A percentile compares a stretch with the other conserved stretches of the same genome.
Conservation (phyloP, 2,329 filamentous ascomycete species). For the Fusarium equiseti region DNA sequence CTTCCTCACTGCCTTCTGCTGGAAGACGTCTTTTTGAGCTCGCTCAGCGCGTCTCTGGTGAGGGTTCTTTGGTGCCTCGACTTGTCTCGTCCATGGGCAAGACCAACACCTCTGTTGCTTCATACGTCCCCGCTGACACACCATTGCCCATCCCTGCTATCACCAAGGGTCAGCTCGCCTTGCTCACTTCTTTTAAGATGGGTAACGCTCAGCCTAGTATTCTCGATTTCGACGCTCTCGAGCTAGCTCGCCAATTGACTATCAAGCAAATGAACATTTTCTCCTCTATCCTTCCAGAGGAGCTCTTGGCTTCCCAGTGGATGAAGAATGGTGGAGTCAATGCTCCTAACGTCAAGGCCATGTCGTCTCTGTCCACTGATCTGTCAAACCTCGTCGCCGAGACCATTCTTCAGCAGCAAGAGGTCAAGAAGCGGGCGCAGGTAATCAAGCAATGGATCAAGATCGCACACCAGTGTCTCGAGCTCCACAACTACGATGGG, state of each 20-base stretch:
- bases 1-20: constrained; percentile 76
- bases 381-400: constrained; percentile 93
- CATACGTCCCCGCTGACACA: constrained; percentile 77
- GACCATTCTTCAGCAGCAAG: constrained; percentile 87
- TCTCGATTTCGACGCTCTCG: constrained; percentile 90
- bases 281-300: constrained; percentile 90
- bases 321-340: constrained; percentile 85
- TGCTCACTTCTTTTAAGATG: constrained; percentile 79
- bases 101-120: constrained; percentile 79
- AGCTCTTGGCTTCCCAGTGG: constrained; percentile 92
- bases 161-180: constrained; percentile 79
- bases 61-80: constrained; percentile 83
- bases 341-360: constrained; percentile 90
- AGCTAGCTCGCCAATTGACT: constrained; percentile 92
- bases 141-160: constrained; percentile 78
- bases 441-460: constrained; percentile 99
- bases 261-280: constrained; percentile 93
- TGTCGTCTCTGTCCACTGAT: constrained; percentile 93
- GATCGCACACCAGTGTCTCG: constrained; percentile 85
- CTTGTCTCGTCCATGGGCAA: constrained; percentile 89
- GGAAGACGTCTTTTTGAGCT: constrained; percentile 85
- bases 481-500: constrained; percentile 95
- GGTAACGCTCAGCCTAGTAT: constrained; percentile 79
- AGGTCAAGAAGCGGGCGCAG: constrained; percentile 89
- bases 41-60: constrained; percentile 79